A percentile compares a stretch with the other conserved stretches of the same genome.
These are phyloP conservation scores for Sedum album DNA, from an alignment of 164 flowering plant genomes.

Conservation along the genomic window DNA sequence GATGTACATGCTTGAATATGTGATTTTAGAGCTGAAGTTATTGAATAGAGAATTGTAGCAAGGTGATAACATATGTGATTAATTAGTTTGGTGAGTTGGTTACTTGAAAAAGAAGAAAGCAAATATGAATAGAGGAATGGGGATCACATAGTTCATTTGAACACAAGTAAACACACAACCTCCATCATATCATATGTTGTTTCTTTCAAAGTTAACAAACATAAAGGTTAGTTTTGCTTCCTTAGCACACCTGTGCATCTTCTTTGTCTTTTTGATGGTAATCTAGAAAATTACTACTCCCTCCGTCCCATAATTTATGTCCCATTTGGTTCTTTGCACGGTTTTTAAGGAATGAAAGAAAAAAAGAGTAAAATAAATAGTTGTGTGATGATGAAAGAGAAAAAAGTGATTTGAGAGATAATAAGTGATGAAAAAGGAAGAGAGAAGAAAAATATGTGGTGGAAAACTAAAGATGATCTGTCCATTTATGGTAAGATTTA, in stretches of 20 bases:
- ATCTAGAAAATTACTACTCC: too few species aligned
- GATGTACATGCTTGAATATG: too few species aligned
- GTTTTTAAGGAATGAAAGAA: too few species aligned
- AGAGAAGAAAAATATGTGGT: too few species aligned
- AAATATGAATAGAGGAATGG: not conserved
- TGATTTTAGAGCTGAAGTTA: not conserved
- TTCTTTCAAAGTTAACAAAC: slow-evolving; percentile 6
- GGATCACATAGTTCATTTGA: too few species aligned
- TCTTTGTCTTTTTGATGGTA: not conserved
- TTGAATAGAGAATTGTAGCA: not conserved
- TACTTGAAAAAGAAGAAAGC: not conserved
- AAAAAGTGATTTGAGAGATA: too few species aligned
- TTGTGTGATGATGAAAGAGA: too few species aligned
- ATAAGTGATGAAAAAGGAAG: too few species aligned
- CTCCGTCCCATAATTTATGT: too few species aligned
- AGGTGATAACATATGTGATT: not conserved
- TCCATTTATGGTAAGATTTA: too few species aligned
- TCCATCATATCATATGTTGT: not conserved
- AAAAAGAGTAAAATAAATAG: not conserved
- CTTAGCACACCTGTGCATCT: not conserved
- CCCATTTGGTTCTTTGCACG: too few species aligned
- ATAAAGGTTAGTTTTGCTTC: not conserved
- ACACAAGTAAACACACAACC: not conserved
- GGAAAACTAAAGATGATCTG: too few species aligned
- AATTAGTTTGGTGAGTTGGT: not conserved